These are phyloP conservation scores for Akanthomyces lecanii DNA, from an alignment of 2,329 filamentous ascomycete genomes.

Conservation along the genomic window DNA sequence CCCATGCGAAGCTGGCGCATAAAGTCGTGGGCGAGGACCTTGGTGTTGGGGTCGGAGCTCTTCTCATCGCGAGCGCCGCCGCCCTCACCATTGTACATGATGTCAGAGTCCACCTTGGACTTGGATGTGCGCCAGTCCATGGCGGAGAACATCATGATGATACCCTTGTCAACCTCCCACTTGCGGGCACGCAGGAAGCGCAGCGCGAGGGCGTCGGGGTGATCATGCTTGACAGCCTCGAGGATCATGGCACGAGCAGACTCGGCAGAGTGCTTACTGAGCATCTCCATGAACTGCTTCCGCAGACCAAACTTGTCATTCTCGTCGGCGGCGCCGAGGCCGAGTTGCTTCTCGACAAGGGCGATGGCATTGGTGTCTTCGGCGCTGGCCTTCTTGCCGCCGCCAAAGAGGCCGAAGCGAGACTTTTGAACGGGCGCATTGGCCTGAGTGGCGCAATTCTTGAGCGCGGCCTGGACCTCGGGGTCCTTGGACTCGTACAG, in stretches of 20 bases:
- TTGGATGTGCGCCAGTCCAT: conserved; percentile 35
- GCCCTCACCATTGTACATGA: conserved; percentile 32
- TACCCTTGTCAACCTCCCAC: conserved; percentile 37
- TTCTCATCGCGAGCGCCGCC: conserved; percentile 28
- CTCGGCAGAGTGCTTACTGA: conserved; percentile 24
- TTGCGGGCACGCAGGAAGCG: conserved; percentile 39
- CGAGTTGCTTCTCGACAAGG: conserved; percentile 13
- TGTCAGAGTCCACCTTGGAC: conserved; percentile 28
- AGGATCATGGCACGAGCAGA: conserved; percentile 18
- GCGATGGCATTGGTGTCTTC: conserved; percentile 32
- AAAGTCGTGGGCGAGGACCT: conserved; percentile 24
- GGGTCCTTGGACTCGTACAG: conserved; percentile 22
- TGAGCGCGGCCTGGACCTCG: conserved; percentile 22
- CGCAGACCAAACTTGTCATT: conserved; percentile 60
- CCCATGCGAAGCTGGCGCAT: conserved; percentile 35
- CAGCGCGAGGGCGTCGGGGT: conserved; percentile 36
- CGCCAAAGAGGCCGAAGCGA: conserved; percentile 60
- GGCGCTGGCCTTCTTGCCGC: conserved; percentile 33
- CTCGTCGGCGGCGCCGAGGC: conserved; percentile 28
- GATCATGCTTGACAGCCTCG: conserved; percentile 26
- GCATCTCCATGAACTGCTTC: conserved; percentile 30
- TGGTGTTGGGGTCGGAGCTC: conserved; percentile 13
- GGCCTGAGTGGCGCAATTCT: conserved; percentile 29
- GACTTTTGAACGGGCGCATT: conserved; percentile 59
- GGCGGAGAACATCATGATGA: conserved; percentile 36